Base-by-base conservation (phyloP, 805 yeast genomes). In the Cyberlindnera suaveolens region DNA sequence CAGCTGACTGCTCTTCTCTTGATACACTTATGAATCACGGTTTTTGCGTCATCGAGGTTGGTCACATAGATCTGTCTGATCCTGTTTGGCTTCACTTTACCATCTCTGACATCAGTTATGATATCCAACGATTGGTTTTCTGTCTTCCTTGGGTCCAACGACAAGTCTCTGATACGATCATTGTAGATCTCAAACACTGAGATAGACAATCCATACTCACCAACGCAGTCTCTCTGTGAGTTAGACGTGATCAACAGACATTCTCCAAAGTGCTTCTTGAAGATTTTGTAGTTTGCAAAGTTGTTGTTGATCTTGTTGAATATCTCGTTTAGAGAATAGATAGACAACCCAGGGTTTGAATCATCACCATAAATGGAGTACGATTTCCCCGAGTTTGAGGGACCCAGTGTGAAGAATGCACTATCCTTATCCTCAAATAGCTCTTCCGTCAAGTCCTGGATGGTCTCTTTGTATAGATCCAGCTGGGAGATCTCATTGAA, bases 121-220 rank as follows among this genome's bases (percentile, higher is more conserved):
- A 77, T 66, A 40, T 68, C 76, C 30, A 67, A 54, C 4, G 67
- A 58, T 14, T 63, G 59, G 36, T 56, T 60, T 10, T 48, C 39
- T 2, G 56, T 46, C 38, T 54, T 54, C 26, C 50, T 49, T 16
- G 46, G 43, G 41, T 59, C 66, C 31, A 58, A 39, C 7, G 70
- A 52, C 27, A 72, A 49, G 51, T 72, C 76, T 38, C 62, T 61
- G 17, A 69, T 61, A 18, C 65, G 53, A 48, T 76, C 80, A 48
- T 74, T 74, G 49, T 73, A 70, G 18, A 77, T 62, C 51, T 77
- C 81, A 54, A 72, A 73, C 64, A 75, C 70, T 4, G 79, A 71
- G n/a, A 77, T 20, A 2, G 76, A 68, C 17, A 76, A 57, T 0
- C 71, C 77, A 49, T 54, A 47, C 19, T 46, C 53, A 15, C 58